phyloP scores from a whole-genome alignment of 169 alveolate species.

The Plasmodium malariae region DNA sequence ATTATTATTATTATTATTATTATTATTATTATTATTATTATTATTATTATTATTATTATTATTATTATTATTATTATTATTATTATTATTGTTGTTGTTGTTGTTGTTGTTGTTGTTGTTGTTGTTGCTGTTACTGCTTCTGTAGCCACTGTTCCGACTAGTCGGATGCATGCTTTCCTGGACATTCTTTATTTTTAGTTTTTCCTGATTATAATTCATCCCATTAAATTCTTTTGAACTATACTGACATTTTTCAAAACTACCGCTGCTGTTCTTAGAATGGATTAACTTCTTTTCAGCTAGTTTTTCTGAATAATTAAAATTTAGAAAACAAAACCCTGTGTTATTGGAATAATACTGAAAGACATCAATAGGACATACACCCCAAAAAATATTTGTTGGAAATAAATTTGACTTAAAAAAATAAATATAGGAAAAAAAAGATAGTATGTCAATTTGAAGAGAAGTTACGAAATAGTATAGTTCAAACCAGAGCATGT shows the following conservation, averaged over 20 bases:
- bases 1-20: too few relatives aligned
- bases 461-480: slow-evolving; percentile 46
- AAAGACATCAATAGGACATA: slow-evolving; percentile 69
- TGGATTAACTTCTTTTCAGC: not conserved
- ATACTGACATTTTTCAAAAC: not conserved
- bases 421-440: slow-evolving; percentile 58
- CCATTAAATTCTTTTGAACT: not conserved
- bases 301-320: not conserved
- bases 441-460: slow-evolving; percentile 55
- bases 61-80: too few relatives aligned
- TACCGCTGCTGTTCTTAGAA: not conserved
- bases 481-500: slow-evolving; percentile 76
- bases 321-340: slow-evolving; percentile 16
- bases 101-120: not conserved
- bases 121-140: not conserved
- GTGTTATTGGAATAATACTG: not conserved
- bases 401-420: slow-evolving; percentile 62
- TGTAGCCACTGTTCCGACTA: not conserved
- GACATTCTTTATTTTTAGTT: too few relatives aligned
- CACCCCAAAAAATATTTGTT: slow-evolving; percentile 75
- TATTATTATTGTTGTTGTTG: not conserved
- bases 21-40: too few relatives aligned
- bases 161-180: not conserved
- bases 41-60: too few relatives aligned
- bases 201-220: not conserved